Evolutionary conservation across 202 grass and related monocot genomes (phyloP).

Genomic region (Carex sylvatica): DNA sequence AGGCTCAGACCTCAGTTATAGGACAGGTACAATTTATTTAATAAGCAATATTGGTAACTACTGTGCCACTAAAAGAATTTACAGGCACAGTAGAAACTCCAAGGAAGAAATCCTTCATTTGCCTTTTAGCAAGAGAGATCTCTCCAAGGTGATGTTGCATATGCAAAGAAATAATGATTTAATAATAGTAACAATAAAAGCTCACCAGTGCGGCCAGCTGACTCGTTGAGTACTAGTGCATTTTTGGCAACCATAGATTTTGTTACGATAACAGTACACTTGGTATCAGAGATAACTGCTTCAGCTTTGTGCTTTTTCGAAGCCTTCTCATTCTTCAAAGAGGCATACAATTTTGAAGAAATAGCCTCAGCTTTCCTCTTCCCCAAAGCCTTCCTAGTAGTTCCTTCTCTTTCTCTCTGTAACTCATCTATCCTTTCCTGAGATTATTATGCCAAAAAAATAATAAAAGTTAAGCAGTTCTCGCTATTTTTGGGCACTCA

Average conservation of each 20-base stretch:
- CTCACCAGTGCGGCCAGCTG: background rate
- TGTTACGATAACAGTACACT: background rate
- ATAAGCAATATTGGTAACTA: background rate
- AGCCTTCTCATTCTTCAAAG: slow-evolving; percentile 18
- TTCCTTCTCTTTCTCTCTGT: slow-evolving; percentile 17
- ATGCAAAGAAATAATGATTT: background rate
- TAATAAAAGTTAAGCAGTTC: background rate
- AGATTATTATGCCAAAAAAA: background rate
- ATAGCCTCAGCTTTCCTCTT: slow-evolving; percentile 24
- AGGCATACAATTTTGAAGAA: slow-evolving; percentile 24
- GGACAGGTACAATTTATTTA: background rate
- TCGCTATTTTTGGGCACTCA: background rate
- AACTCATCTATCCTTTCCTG: slow-evolving; percentile 21
- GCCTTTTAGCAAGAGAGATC: background rate
- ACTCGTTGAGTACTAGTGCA: background rate
- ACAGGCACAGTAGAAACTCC: background rate
- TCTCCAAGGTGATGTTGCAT: background rate
- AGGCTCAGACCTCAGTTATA: background rate
- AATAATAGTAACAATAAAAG: background rate
- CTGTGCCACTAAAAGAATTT: background rate
- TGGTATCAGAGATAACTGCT: background rate
- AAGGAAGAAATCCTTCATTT: background rate
- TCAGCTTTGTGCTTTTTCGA: slow-evolving; percentile 2
- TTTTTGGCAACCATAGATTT: slow-evolving; percentile 11
- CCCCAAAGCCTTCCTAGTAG: slow-evolving; percentile 13